Evolutionary conservation across 2,329 filamentous ascomycete genomes (phyloP), one percentile per base, ranked within the genome.

Genomic region (Didymella sp.): DNA sequence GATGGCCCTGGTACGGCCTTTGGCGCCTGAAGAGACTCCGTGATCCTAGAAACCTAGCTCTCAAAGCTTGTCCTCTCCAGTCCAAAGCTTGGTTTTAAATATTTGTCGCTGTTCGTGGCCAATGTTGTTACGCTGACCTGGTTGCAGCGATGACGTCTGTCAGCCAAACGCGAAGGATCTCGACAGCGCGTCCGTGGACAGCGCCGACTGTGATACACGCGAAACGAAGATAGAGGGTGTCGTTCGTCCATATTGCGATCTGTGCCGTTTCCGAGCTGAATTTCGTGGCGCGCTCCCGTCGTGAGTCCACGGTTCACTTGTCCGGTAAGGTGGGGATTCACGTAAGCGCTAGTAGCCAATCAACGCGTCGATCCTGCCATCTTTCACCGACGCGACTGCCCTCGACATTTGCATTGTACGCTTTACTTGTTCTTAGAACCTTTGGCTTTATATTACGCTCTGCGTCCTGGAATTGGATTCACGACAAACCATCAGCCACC

Each of bases 251-350:
- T 57, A 24, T 49, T 57, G 48, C 30, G 22, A 52, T 25, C 49
- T 48, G 54, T 56, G 54, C 54, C 54, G 54, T 44, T 44, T 49
- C 54, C 48, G 48, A 49, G 48, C 54, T 57, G 54, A 51, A 44
- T 52, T 57, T 57, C 48, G 54, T 57, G 54, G 54, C 54, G 54
- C 53, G 47, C 40, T 56, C 48, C 51, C 54, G 54, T 57, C 48
- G 38, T 48, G 48, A 57, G 44, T 49, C 38, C 54, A 57, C 41
- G 48, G 35, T 57, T 48, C 54, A 24, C 31, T 40, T 22, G 19
- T 51, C 54, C 37, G 54, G 48, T 51, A 50, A 22, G 47, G 48
- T 57, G 44, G 53, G 33, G 11, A 37, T 37, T 37, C 33, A 37
- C n/a, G 41, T 37, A 27, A 48, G 51, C 51, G 24, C 54, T 31